Base-by-base conservation (phyloP, 2,329 filamentous ascomycete species). In the Plenodomus tracheiphilus region DNA sequence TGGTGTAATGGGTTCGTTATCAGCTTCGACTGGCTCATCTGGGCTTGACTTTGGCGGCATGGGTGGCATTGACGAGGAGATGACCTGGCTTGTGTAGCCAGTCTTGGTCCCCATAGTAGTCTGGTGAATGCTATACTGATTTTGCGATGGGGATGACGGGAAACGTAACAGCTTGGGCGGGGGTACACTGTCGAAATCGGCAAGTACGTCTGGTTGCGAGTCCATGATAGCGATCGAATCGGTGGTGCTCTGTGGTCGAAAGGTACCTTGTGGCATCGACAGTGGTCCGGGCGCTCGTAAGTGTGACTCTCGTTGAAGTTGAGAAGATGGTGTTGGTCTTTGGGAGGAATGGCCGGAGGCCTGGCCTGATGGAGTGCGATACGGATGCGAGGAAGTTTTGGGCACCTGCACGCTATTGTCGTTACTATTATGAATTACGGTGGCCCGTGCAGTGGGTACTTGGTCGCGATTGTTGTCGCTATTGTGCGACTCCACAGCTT, bases 201-300 rank as follows among this genome's bases (percentile, higher is more conserved):
- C 54, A 40, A 53, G 56, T 15, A 58, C 54, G 9, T 70, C 65
- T 10, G 74, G 74, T 45, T 79, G 77, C 15, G 77, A 79, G 47
- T 79, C 73, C 47, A 75, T 75, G 16, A 79, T 66, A 8, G 76
- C 72, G 18, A 74, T 68, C 10, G 59, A 65, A 39, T 74, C 73
- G 39, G 65, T 71, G 44, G 61, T 68, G 39, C 64, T 62, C 21
- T 58, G 56, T 4, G 59, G 56, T 40, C 42, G 58, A 15, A 56
- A 47, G 9, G 50, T 35, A 28, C 38, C 48, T 43, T 45, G 53
- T 35, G 53, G 44, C 25, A 53, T 39, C 28, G 51, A 51, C 9
- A 65, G 64, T 3, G 62, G 63, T 11, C 49, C 50, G 2, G 50
- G 44, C 22, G 51, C 50, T 49, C 49, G 60, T 19, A 46, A 35